phyloP scores from a whole-genome alignment of 768 basidiomycete genomes.

The Coprinopsis sp. region DNA sequence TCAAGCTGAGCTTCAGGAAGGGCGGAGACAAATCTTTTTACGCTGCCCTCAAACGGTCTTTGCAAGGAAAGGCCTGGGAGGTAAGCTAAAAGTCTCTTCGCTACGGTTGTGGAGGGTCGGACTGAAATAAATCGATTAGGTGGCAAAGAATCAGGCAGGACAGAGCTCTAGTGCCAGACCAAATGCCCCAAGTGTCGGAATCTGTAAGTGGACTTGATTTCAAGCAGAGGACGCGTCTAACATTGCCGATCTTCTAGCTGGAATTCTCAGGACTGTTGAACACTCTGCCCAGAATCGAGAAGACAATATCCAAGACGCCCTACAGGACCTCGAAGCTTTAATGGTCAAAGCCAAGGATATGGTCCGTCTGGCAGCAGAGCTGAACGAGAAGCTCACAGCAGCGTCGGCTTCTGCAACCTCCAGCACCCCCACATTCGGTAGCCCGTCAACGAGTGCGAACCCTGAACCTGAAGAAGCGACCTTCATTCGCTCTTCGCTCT shows the following conservation, averaged over 20 bases:
- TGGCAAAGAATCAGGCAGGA: not conserved
- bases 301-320: slow-evolving; percentile 65
- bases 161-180: not conserved
- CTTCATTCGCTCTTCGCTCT: slow-evolving; percentile 83
- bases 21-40: slow-evolving; percentile 88
- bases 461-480: slow-evolving; percentile 78
- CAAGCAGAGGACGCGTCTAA: slow-evolving; percentile 5
- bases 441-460: slow-evolving; percentile 15
- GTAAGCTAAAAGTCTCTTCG: too few species aligned
- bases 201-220: slow-evolving; percentile 10
- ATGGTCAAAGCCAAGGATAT: slow-evolving; percentile 92
- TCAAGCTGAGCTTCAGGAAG: slow-evolving; percentile 87
- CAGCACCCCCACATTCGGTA: slow-evolving; percentile 22
- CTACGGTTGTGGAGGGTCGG: too few species aligned
- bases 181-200: slow-evolving; percentile 9
- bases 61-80: slow-evolving; percentile 77
- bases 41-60: slow-evolving; percentile 60
- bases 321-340: slow-evolving; percentile 84
- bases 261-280: slow-evolving; percentile 76
- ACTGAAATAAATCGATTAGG: not conserved
- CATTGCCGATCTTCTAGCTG: slow-evolving; percentile 44
- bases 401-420: slow-evolving; percentile 18
- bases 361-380: slow-evolving; percentile 82
- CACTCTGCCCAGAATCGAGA: slow-evolving; percentile 58
- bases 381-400: slow-evolving; percentile 76